Base-by-base conservation (phyloP, 371 early-diverging fungal species). In the Mortierella sp. region DNA sequence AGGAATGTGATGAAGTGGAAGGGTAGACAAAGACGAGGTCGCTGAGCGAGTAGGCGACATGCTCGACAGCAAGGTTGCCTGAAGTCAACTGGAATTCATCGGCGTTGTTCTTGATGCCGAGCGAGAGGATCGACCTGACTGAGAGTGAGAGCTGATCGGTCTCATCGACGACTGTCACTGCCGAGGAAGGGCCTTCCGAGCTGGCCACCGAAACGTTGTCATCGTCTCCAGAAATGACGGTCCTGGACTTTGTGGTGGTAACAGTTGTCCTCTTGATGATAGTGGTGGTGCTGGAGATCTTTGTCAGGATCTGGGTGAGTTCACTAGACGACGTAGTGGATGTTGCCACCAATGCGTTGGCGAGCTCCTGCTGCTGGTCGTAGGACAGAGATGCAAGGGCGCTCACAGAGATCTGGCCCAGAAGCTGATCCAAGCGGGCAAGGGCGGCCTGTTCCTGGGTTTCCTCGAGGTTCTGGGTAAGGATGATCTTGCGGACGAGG, bases 11-110 rank as follows among this genome's bases (percentile, higher is more conserved):
- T n/a, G 85, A 80, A 21, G 82, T 59, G 24, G 85, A 85, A 28
- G 94, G 89, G 74, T 94, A 94, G 58, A 94, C 85, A 81, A 94
- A 94, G 58, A 90, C 81, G 59, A 93, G 79, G 69, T 92, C 91
- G 70, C 89, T 89, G 19, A 96, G 83, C 19, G 86, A 86, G 69
- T 92, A 92, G 5, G 93, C 88, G 10, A 93, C 83, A 66, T 91
- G 90, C 28, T 89, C 85, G 2, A 90, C 82, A 9, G 92, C 92
- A 29, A 88, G 85, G 67, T 91, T 85, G 34, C 88, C 94, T 49
- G 89, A 82, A 14, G 85, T 60, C 27, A 85, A 68, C 41, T 78
- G 72, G 44, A 56, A 44, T 34, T 52, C 49, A 47, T 62, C 59
- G 37, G 56, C 58, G 22, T 55, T 52, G 60, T 54, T 49, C 46